Base-by-base conservation (phyloP, 2,329 filamentous ascomycete genomes). In the Apiospora kogelbergensis region DNA sequence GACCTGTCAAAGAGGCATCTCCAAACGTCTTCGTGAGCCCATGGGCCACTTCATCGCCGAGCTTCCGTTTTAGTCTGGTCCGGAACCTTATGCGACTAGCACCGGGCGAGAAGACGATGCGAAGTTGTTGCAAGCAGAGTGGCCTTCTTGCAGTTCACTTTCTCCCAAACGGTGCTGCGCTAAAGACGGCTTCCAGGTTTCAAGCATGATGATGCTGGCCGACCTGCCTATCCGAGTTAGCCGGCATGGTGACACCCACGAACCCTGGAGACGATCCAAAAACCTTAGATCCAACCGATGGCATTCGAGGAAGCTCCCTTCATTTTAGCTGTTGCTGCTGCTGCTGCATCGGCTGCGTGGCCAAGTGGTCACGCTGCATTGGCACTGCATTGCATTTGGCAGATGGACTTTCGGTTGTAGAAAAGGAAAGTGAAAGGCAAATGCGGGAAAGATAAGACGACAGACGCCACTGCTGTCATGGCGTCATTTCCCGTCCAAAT, bases 61-160 rank as follows among this genome's bases (percentile, higher is more conserved):
- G 53, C 53, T 60, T 60, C 53, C 53, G 53, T 60, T 60, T 60
- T 60, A 37, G 53, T 60, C 53, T 60, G 53, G 53, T 30, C 53
- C 53, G 53, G 53, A 60, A 60, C 17, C 53, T 60, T 60, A 37
- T n/a, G 53, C 20, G 53, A 60, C 30, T 60, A 60, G 53, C 53
- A 60, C 53, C 53, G 53, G 53, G 33, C 48, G 48, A 60, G 6
- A 37, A 37, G 5, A 6, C 26, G 48, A 30, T 17, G 53, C 30
- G 26, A 60, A n/a, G 53, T 15, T 20, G 30, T 26, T 60, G 30
- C n/a, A 11, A 33, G 53, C 17, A 11, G 26, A 13, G 40, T 3
- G 40, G 40, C 40, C 11, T 15, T 13, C 9, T 41, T 37, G 9
- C 37, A 40, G 13, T 10, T 40, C 37, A 37, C 33, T 37, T 37